Evolutionary conservation across 2,329 filamentous ascomycete species (phyloP).

Genomic region (Phaeomoniella chlamydospora): DNA sequence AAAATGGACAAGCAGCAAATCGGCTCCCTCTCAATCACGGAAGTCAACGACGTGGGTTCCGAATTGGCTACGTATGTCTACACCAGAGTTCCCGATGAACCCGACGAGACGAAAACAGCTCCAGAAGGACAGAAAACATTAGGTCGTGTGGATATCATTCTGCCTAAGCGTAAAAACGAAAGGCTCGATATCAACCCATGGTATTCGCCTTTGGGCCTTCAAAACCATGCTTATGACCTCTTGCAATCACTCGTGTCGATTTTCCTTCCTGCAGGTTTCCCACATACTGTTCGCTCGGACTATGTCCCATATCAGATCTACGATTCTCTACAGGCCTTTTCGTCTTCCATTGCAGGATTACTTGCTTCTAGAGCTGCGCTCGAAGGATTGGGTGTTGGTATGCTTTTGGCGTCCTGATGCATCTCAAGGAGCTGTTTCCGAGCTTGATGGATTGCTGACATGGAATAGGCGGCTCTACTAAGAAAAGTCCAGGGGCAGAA

Average conservation of each 20-base stretch:
- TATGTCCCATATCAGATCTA: slow-evolving; percentile 34
- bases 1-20: too few species aligned
- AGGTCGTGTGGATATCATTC: too few species aligned
- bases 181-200: neutral
- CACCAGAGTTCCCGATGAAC: too few species aligned
- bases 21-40: too few species aligned
- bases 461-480: neutral
- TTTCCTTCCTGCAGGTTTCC: slow-evolving; percentile 79
- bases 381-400: slow-evolving; percentile 57
- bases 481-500: neutral
- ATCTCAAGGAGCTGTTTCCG: too few species aligned
- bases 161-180: too few species aligned
- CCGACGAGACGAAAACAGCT: too few species aligned
- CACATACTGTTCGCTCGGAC: slow-evolving; percentile 70
- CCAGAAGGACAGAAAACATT: too few species aligned
- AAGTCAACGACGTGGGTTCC: too few species aligned
- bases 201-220: neutral
- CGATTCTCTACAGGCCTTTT: slow-evolving; percentile 74
- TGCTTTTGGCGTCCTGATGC: slow-evolving; percentile 38
- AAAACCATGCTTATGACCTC: neutral
- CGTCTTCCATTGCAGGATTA: slow-evolving; percentile 64
- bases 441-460: neutral
- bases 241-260: slow-evolving; percentile 24
- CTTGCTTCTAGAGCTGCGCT: slow-evolving; percentile 73
- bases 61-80: too few species aligned